Base-by-base conservation (phyloP, 495 filamentous ascomycete genomes). In the Cladorrhinum samala region DNA sequence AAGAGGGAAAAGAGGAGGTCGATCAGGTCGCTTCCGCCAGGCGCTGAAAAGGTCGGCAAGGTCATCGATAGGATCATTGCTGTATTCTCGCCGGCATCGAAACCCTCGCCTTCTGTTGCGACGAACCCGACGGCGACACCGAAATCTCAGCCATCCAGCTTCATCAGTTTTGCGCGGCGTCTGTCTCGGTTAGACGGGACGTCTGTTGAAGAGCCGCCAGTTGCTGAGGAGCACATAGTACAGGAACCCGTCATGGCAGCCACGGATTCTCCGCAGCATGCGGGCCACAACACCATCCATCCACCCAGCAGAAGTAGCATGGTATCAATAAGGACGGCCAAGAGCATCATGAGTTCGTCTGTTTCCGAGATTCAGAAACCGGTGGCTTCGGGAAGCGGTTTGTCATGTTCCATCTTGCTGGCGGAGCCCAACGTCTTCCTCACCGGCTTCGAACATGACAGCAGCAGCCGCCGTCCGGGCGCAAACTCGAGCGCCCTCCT, bases 351-450 rank as follows among this genome's bases (percentile, higher is more conserved):
- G 25, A 76, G 60, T 54, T 70, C 72, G 2, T 60, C 57, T 2
- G 69, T 73, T 7, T 68, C 68, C 14, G 73, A 79, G 46, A 50
- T 74, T 1, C 82, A 85, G 50, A 89, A 87, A 62, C 83, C 85
- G 0, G 79, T 92, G 4, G 84, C 85, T 6, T 82, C 84, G 21
- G 87, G 85, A 40, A 87, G 83, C 66, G 87, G 87, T 9, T 72
- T 92, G 9, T 69, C 80, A 1, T 84, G 87, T 47, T 86, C 81
- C 1, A 86, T 92, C 24, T 73, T 84, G 14, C 72, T 98, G 19
- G 91, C 91, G 8, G 94, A 97, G 63, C 92, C 94, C 1, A 85
- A 89, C 9, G 75, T 98, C 2, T 98, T 88, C 66, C 76, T 97
- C 25, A 87, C 89, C 43, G 92, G 93, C 0, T 94, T 96, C 62